A percentile compares a stretch with the other conserved stretches of the same genome.
Conservation (phyloP, 441 rosid genomes). For the Theobroma grandiflorum region DNA sequence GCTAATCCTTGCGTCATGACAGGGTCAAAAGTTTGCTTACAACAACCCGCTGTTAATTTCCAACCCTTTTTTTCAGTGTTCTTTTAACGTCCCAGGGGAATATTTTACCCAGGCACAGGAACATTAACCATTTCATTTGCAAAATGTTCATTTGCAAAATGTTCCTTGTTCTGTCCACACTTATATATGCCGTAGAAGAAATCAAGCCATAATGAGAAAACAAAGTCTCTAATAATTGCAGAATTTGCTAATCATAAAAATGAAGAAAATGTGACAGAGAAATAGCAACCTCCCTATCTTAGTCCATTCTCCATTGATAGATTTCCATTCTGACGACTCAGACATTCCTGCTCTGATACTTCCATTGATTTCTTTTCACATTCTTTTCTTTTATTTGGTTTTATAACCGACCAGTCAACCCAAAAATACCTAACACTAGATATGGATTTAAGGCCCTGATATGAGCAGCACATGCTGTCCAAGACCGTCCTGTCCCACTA, state of each 20-base stretch:
- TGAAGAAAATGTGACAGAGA: neutral
- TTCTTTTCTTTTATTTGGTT: neutral
- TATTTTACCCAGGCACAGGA: neutral
- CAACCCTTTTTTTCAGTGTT: neutral
- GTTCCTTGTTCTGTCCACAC: neutral
- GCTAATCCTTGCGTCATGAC: slow-evolving; percentile 48
- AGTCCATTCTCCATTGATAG: neutral
- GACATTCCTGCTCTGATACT: neutral
- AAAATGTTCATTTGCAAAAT: too few relatives aligned
- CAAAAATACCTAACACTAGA: neutral
- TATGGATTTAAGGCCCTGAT: too few relatives aligned
- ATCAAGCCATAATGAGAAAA: neutral
- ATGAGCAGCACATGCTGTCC: neutral
- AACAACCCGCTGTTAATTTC: neutral
- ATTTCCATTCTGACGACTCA: slow-evolving; percentile 1
- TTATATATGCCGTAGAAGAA: neutral
- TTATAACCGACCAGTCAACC: neutral
- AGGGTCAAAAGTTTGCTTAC: neutral
- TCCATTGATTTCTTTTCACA: neutral
- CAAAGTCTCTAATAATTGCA: neutral
- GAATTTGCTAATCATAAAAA: neutral
- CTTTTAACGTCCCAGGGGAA: neutral
- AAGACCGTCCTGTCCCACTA: neutral
- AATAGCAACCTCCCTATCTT: neutral
- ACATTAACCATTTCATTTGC: neutral